These are phyloP conservation scores for Boletales sp. DNA, from an alignment of 768 basidiomycete genomes.

Conservation along the genomic window DNA sequence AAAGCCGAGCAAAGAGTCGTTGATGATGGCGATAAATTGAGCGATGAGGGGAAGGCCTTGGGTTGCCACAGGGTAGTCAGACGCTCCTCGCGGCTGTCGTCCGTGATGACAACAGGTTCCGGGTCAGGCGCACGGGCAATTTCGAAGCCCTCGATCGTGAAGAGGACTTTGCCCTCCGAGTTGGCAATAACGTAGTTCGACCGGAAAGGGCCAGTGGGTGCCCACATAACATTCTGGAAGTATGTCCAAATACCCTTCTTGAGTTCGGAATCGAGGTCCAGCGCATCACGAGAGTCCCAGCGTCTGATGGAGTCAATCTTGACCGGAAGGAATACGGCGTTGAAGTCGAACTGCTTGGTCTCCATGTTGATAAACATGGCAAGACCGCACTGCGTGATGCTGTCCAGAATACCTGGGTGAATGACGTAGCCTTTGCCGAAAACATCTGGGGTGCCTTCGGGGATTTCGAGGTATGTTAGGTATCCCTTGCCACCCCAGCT, in stretches of 20 bases:
- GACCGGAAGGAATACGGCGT: constrained; percentile 30
- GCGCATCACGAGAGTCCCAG: constrained; percentile 26
- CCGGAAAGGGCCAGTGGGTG: constrained; percentile 20
- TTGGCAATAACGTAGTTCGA: constrained; percentile 28
- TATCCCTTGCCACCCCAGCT: constrained; percentile 28
- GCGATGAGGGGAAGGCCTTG: constrained; percentile 23
- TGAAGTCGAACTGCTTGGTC: constrained; percentile 30
- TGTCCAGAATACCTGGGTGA: constrained; percentile 33
- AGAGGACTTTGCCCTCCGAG: constrained; percentile 26
- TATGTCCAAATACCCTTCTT: constrained; percentile 31
- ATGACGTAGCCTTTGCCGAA: constrained; percentile 29
- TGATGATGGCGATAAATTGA: constrained; percentile 1
- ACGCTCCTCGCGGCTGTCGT: constrained; percentile 26
- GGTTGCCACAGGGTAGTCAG: constrained; percentile 31
- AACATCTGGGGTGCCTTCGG: constrained; percentile 23
- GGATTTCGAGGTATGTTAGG: constrained; percentile 21
- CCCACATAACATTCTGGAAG: constrained; percentile 23
- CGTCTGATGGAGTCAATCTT: constrained; percentile 29
- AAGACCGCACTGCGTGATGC: constrained; percentile 30
- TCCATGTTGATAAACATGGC: constrained; percentile 29
- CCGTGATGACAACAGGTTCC: constrained; percentile 22
- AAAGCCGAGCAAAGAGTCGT: constrained; percentile 15
- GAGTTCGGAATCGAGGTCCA: constrained; percentile 22
- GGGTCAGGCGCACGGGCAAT: constrained; percentile 30
- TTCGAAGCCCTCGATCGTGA: constrained; percentile 34